Conservation (phyloP, 2,329 filamentous ascomycete species). For the Penicillium italicum region DNA sequence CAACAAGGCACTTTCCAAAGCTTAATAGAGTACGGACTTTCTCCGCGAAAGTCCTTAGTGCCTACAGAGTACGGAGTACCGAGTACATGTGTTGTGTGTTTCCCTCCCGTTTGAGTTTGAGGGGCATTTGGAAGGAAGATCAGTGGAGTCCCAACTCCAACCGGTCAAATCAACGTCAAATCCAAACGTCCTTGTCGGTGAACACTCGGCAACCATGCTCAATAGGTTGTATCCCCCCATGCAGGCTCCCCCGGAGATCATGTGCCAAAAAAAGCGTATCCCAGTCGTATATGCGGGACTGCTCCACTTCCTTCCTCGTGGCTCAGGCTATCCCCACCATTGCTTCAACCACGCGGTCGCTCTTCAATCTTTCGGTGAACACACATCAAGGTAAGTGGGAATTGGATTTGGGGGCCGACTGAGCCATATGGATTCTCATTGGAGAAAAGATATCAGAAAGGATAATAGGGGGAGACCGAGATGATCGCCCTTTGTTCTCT, state of each 20-base stretch:
- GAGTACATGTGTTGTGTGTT: no score
- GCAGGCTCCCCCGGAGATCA: not conserved
- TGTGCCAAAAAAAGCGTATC: slow-evolving; percentile 8
- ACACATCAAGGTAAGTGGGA: not conserved
- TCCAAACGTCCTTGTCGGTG: not conserved
- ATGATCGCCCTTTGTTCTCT: not conserved
- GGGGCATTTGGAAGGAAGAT: not conserved
- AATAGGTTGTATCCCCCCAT: not conserved
- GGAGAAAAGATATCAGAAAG: not conserved
- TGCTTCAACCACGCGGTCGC: not conserved
- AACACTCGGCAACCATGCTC: not conserved
- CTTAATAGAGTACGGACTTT: slow-evolving; percentile 7
- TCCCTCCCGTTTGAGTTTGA: not conserved
- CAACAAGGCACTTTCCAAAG: not conserved
- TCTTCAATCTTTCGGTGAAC: not conserved
- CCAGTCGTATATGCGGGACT: not conserved
- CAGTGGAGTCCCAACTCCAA: not conserved
- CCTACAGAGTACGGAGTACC: no score
- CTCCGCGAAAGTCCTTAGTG: not conserved
- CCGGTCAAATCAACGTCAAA: not conserved
- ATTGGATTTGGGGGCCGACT: not conserved
- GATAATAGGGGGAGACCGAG: not conserved
- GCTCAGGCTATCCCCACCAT: not conserved
- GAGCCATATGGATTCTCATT: not conserved
- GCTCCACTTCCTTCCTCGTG: not conserved